Percentiles rank a stretch among this genome's conserved stretches.
phyloP scores from a whole-genome alignment of 352 stramenopile genomes.

The Globisporangium polare region DNA sequence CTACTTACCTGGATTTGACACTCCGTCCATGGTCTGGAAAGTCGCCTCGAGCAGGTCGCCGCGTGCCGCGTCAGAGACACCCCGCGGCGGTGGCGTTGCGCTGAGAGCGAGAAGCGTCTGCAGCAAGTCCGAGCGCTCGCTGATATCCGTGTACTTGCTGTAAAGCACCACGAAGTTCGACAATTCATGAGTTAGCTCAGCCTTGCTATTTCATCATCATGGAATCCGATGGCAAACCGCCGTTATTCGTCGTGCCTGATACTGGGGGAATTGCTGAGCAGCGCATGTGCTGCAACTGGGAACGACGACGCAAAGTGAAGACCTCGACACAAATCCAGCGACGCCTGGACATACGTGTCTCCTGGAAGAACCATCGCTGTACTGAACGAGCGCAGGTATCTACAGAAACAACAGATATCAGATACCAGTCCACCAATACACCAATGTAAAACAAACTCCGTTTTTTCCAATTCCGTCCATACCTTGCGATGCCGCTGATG shows the following conservation, averaged over 20 bases:
- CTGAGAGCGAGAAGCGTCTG: constrained; percentile 20
- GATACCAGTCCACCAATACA: not conserved
- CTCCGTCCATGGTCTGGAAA: constrained; percentile 43
- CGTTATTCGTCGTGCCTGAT: constrained; percentile 37
- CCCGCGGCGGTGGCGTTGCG: constrained; percentile 3
- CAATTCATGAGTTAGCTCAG: too few species aligned
- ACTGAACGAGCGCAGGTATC: constrained; percentile 61
- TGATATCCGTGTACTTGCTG: constrained; percentile 61
- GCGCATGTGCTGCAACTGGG: constrained; percentile 33
- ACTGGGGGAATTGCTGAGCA: constrained; percentile 44
- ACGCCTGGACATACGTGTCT: constrained; percentile 38
- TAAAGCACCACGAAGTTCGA: not conserved
- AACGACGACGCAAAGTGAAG: constrained; percentile 47
- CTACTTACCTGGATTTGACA: constrained; percentile 40
- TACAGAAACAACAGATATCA: constrained; percentile 12
- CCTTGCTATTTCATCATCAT: too few species aligned
- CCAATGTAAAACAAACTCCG: not conserved
- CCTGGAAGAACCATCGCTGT: constrained; percentile 48
- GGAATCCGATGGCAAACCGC: too few species aligned
- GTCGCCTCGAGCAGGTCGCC: constrained; percentile 49
- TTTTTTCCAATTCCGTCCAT: not conserved
- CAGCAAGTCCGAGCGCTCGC: constrained; percentile 44
- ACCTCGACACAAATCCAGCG: constrained; percentile 40
- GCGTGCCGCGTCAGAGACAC: constrained; percentile 11
- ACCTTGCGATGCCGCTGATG: constrained; percentile 55